Base-by-base conservation (phyloP, 2,329 filamentous ascomycete genomes). In the Kalmusia sp. region DNA sequence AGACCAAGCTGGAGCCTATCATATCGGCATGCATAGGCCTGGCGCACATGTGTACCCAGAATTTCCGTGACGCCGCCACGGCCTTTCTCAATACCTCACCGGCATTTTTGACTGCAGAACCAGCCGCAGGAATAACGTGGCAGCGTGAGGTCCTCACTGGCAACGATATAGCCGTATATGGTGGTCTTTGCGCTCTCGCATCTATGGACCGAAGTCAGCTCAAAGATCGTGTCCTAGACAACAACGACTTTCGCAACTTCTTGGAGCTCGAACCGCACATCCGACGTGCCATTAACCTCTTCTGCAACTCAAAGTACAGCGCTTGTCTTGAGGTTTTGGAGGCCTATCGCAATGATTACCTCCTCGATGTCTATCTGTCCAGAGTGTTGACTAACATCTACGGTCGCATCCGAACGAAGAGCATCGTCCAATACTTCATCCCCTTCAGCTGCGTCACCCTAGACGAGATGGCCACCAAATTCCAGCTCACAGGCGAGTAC, bases 241-340 rank as follows among this genome's bases (percentile, higher is more conserved):
- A 92, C 49, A 93, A 89, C 68, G 79, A 82, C 9, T 99, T 99
- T 78, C 89, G 95, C 47, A 86, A 84, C 39, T 96, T 95, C 70
- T 84, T 99, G 12, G 95, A 98, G 72, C 83, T 96, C 1, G 95
- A 98, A 75, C 92, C 93, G 3, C 93, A 98, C 67, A 90, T 99
- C 57, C 90, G 95, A 59, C 93, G 93, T 53, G 93, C 95, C 11
- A 90, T 99, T 63, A 86, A 85, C 6, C 88, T 91, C 70, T 99
- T 97, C 77, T 91, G 93, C 64, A 92, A 90, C 62, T 92, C 91
- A 55, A 91, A 96, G 65, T 99, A 97, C 75, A 89, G 90, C 8
- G 84, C 85, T 37, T 98, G 93, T 72, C 80, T 99, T 38, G 83
- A 87, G 40, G 91, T 93, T 30, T 83, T 99, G 0, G 90, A 95